Conservation (phyloP, 495 filamentous ascomycete genomes). For the Hypomontagnella monticulosa region DNA sequence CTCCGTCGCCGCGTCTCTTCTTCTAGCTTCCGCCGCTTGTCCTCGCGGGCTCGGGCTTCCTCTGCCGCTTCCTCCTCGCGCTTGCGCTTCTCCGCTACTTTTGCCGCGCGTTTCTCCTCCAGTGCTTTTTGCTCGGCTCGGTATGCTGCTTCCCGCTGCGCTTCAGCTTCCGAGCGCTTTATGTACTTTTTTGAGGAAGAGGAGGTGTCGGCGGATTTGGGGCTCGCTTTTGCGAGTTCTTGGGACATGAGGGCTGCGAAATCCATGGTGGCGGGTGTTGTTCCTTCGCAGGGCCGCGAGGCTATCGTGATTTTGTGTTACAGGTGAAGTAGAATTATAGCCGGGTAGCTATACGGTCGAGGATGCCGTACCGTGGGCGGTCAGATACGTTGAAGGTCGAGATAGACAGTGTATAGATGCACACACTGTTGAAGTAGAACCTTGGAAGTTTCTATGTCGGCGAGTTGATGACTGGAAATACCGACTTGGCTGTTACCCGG, state of each 20-base stretch:
- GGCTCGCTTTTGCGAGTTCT: slow-evolving; percentile 83
- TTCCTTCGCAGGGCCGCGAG: neutral
- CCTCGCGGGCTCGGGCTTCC: slow-evolving; percentile 73
- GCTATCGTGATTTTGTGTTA: neutral
- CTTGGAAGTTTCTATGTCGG: slow-evolving; percentile 3
- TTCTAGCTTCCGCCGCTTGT: slow-evolving; percentile 80
- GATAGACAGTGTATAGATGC: neutral
- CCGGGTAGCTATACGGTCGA: neutral
- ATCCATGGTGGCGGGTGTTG: slow-evolving; percentile 74
- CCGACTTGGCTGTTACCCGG: slow-evolving; percentile 15
- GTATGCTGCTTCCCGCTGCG: slow-evolving; percentile 82
- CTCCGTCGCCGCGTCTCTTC: slow-evolving; percentile 76
- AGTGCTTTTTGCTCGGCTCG: slow-evolving; percentile 76
- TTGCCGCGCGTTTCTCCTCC: slow-evolving; percentile 72
- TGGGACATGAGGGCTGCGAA: slow-evolving; percentile 91
- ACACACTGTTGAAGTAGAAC: neutral
- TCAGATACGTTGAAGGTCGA: neutral
- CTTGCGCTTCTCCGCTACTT: slow-evolving; percentile 79
- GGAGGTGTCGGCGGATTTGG: slow-evolving; percentile 37
- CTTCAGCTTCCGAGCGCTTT: slow-evolving; percentile 87
- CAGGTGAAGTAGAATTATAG: neutral
- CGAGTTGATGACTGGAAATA: slow-evolving; percentile 10
- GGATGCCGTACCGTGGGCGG: neutral
- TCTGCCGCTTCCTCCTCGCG: slow-evolving; percentile 86
- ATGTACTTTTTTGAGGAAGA: slow-evolving; percentile 76